phyloP scores from a whole-genome alignment of 768 basidiomycete species.

The Xerocomellus intermedius region DNA sequence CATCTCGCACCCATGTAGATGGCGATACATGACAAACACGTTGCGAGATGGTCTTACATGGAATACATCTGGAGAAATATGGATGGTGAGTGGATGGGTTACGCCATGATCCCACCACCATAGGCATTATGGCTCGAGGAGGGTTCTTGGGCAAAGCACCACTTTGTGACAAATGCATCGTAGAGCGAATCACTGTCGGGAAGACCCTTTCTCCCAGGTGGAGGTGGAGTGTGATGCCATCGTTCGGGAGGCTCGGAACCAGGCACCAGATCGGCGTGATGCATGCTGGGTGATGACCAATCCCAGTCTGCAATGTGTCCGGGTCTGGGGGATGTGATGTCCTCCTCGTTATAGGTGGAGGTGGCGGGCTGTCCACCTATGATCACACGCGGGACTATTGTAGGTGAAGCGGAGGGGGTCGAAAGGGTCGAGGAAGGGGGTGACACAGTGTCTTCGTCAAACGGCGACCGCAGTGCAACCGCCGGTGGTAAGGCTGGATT shows the following conservation, averaged over 20 bases:
- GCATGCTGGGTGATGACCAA: constrained; percentile 17
- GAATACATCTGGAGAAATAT: neutral
- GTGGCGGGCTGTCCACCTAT: constrained; percentile 29
- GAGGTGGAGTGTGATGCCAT: neutral
- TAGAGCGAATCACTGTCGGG: constrained; percentile 40
- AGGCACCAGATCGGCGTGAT: neutral
- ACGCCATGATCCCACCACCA: constrained; percentile 21
- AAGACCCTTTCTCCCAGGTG: neutral
- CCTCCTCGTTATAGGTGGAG: neutral
- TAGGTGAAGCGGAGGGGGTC: constrained; percentile 23
- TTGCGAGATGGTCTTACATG: neutral
- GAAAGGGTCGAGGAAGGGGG: constrained; percentile 30
- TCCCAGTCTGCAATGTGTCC: constrained; percentile 22
- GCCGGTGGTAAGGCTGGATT: neutral
- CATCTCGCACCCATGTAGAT: neutral
- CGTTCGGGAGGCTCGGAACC: constrained; percentile 24
- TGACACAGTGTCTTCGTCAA: constrained; percentile 20
- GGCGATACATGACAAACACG: neutral
- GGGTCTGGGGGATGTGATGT: neutral
- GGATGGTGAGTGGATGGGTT: neutral
- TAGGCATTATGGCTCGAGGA: constrained; percentile 23
- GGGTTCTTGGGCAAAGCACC: constrained; percentile 62
- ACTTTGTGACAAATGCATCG: constrained; percentile 60
- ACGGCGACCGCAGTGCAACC: neutral
- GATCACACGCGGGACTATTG: constrained; percentile 21